A percentile compares a stretch with the other conserved stretches of the same genome.
Conservation (phyloP, 1,139 yeast species). For the Yamadazyma atlantica region DNA sequence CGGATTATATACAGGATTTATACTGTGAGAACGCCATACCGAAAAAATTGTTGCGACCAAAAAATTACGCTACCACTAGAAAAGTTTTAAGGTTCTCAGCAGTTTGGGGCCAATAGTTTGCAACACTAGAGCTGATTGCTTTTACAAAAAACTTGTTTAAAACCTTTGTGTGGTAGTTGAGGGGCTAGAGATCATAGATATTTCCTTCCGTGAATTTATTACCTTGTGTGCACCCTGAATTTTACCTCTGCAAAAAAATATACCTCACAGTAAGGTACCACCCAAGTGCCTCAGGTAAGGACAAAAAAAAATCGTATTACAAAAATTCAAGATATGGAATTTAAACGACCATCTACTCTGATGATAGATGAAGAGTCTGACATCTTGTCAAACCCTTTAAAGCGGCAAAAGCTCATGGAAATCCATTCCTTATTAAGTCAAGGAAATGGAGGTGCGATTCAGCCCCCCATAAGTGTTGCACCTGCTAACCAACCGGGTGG, state of each 20-base stretch:
- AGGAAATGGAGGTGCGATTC: background rate
- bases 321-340: no score
- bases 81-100: background rate
- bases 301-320: background rate
- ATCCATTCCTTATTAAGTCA: background rate
- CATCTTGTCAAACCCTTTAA: conserved; percentile 1
- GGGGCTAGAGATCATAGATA: no score
- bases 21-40: conserved; percentile 1
- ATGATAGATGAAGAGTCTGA: background rate
- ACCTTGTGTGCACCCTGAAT: no score
- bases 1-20: background rate
- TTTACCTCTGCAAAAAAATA: background rate
- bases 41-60: conserved; percentile 4
- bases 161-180: no score
- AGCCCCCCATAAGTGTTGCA: background rate
- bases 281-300: background rate
- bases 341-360: background rate
- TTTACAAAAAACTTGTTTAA: no score
- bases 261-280: no score
- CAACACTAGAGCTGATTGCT: background rate
- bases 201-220: no score
- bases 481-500: background rate
- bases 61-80: background rate
- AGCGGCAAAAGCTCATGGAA: conserved; percentile 1
- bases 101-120: background rate